Evolutionary conservation across 495 filamentous ascomycete species (phyloP).

Genomic region (Xylaria nigripes): DNA sequence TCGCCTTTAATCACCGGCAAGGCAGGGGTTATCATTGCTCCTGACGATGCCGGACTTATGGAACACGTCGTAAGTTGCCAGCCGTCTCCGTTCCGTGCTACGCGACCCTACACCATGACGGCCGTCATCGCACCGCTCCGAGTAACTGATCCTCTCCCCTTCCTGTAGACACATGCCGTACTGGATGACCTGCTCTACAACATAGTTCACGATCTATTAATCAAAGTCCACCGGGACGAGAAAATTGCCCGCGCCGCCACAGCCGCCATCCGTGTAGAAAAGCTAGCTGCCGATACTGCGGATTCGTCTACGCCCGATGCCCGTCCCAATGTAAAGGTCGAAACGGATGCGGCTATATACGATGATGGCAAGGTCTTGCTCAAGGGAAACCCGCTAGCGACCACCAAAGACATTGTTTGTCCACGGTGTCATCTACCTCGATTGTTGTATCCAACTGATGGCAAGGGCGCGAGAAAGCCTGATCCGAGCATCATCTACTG

Average conservation of each 20-base stretch:
- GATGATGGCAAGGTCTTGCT: slow-evolving; percentile 63
- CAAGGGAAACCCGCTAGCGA: slow-evolving; percentile 68
- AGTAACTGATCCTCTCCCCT: slow-evolving; percentile 12
- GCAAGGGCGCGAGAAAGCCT: slow-evolving; percentile 50
- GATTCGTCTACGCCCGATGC: slow-evolving; percentile 35
- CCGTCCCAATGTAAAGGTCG: slow-evolving; percentile 46
- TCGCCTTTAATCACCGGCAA: slow-evolving; percentile 34
- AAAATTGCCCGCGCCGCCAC: slow-evolving; percentile 64
- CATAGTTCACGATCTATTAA: slow-evolving; percentile 60
- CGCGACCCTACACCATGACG: slow-evolving; percentile 6
- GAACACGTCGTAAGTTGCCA: slow-evolving; percentile 39
- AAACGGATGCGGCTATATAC: slow-evolving; percentile 63
- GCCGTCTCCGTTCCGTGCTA: slow-evolving; percentile 4
- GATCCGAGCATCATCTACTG: slow-evolving; percentile 64
- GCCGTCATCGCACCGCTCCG: background rate
- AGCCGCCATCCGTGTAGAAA: slow-evolving; percentile 62
- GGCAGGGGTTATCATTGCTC: slow-evolving; percentile 41
- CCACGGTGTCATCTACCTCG: slow-evolving; percentile 58
- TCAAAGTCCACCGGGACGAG: slow-evolving; percentile 66
- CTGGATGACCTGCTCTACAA: slow-evolving; percentile 65
- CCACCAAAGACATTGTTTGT: slow-evolving; percentile 61
- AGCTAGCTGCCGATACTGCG: slow-evolving; percentile 50
- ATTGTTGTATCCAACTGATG: slow-evolving; percentile 55
- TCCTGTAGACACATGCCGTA: slow-evolving; percentile 42
- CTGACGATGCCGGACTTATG: slow-evolving; percentile 31